Conservation (phyloP, 2,329 filamentous ascomycete species). For the Botrytis fragariae region DNA sequence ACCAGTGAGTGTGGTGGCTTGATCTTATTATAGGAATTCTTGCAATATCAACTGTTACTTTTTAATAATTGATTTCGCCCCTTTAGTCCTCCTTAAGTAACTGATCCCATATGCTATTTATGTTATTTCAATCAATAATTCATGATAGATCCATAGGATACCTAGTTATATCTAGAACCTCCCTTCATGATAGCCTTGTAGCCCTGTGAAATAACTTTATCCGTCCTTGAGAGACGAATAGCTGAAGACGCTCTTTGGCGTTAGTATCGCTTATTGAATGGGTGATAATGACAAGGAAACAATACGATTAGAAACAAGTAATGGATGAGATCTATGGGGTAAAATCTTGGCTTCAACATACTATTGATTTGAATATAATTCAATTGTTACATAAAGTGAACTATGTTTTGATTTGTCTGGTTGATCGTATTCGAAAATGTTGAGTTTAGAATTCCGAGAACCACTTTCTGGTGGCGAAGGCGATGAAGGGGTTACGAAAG, state of each 20-base stretch:
- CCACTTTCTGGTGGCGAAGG: slow-evolving; percentile 1
- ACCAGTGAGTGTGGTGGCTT: slow-evolving; percentile 1
- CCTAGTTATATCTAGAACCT: background rate
- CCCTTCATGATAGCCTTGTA: background rate
- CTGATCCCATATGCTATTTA: background rate
- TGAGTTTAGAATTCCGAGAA: background rate
- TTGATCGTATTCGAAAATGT: background rate
- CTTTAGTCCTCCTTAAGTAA: background rate
- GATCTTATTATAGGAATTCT: slow-evolving; percentile 9
- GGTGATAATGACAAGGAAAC: background rate
- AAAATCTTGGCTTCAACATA: background rate
- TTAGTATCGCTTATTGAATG: background rate
- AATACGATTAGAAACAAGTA: background rate
- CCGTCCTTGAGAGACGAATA: background rate
- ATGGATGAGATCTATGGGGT: slow-evolving; percentile 1
- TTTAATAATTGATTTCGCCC: background rate
- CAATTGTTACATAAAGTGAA: background rate
- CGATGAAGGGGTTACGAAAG: slow-evolving; percentile 1
- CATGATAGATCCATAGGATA: background rate
- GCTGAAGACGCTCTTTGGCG: slow-evolving; percentile 8
- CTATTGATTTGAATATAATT: background rate
- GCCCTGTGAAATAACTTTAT: background rate
- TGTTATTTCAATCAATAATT: background rate
- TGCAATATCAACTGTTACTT: background rate
- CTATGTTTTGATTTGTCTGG: background rate